phyloP scores from a whole-genome alignment of 2,329 filamentous ascomycete genomes.

The Waltergamsia citrina region DNA sequence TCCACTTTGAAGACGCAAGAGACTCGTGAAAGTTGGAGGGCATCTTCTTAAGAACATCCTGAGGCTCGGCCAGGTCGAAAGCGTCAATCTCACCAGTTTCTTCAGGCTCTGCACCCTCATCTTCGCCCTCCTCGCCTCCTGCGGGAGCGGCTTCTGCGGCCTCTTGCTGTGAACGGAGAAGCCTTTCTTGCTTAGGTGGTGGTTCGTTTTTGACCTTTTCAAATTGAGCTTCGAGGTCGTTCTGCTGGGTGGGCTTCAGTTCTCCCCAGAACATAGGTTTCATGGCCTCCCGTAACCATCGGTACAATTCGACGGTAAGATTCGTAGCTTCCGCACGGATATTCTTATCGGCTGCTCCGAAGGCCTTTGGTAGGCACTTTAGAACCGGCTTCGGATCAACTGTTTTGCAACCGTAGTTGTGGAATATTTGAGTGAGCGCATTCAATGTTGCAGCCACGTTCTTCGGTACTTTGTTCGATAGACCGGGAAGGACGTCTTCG shows the following conservation, averaged over 20 bases:
- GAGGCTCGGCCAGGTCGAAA: slow-evolving; percentile 75
- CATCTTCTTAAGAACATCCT: slow-evolving; percentile 76
- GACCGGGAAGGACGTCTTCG: slow-evolving; percentile 76
- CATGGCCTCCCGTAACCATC: slow-evolving; percentile 96
- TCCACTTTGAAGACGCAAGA: slow-evolving; percentile 90
- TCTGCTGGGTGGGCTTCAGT: slow-evolving; percentile 89
- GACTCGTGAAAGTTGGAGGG: slow-evolving; percentile 76
- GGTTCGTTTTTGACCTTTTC: slow-evolving; percentile 86
- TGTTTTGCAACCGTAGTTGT: slow-evolving; percentile 90
- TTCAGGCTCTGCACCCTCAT: slow-evolving; percentile 43
- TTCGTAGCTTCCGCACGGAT: slow-evolving; percentile 89
- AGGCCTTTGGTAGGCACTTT: slow-evolving; percentile 80
- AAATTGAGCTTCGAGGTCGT: slow-evolving; percentile 87
- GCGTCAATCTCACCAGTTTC: slow-evolving; percentile 60
- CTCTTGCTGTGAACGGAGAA: slow-evolving; percentile 83
- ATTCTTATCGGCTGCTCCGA: slow-evolving; percentile 96
- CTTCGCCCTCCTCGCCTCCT: slow-evolving; percentile 46
- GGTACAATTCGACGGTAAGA: slow-evolving; percentile 86
- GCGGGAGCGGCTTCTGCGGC: slow-evolving; percentile 63
- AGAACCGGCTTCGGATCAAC: slow-evolving; percentile 88
- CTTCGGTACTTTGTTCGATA: slow-evolving; percentile 87
- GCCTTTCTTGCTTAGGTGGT: slow-evolving; percentile 78
- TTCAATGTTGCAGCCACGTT: slow-evolving; percentile 63
- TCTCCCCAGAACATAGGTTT: slow-evolving; percentile 97
- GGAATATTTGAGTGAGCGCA: slow-evolving; percentile 74